These are phyloP conservation scores for Mycena galopus DNA, from an alignment of 768 basidiomycete genomes.

Conservation along the genomic window DNA sequence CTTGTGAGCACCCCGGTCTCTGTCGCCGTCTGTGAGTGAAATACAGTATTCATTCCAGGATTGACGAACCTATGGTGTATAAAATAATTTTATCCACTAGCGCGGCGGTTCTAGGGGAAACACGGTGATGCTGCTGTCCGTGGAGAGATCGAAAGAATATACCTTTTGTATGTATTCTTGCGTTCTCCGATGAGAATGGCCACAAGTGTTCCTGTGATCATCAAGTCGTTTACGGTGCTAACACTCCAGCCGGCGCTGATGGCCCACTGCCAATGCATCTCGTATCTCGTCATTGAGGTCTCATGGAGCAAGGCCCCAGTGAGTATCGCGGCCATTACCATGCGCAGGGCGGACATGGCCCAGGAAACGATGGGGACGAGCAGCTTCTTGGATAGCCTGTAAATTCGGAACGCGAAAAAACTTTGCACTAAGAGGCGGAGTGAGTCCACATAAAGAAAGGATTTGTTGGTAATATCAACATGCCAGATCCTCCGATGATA, in stretches of 20 bases:
- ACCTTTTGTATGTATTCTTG: background rate
- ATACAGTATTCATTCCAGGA: background rate
- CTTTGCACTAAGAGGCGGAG: no score
- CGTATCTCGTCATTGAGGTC: no score
- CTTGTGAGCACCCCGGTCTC: background rate
- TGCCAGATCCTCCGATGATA: no score
- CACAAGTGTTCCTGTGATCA: background rate
- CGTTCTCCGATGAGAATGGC: background rate
- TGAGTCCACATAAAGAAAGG: no score
- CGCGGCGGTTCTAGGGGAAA: background rate
- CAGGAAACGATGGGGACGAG: no score
- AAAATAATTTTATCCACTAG: background rate
- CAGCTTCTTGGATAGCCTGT: no score
- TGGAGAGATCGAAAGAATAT: background rate
- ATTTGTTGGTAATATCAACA: no score
- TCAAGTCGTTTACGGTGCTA: background rate
- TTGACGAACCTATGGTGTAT: background rate
- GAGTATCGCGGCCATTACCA: no score
- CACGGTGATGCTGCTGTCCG: background rate
- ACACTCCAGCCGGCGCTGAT: background rate
- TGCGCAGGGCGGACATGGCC: no score
- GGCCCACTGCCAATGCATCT: background rate
- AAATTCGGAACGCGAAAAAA: no score
- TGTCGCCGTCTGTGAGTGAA: background rate
- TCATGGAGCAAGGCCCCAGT: no score